These are phyloP conservation scores for Ustilago trichophora DNA, from an alignment of 1,284 basidiomycete species.

Conservation along the genomic window DNA sequence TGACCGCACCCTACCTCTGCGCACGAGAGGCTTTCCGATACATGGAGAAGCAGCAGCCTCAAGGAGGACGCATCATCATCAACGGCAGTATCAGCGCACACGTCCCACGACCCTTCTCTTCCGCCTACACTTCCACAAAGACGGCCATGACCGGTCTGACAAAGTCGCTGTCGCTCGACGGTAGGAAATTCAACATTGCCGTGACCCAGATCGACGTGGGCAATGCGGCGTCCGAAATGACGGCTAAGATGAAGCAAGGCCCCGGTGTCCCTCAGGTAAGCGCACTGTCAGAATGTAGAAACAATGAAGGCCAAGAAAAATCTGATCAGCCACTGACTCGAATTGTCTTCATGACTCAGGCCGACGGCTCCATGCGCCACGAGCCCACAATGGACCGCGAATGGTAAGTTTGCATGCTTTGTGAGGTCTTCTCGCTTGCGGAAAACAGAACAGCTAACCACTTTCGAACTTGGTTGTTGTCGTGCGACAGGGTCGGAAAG, in stretches of 20 bases:
- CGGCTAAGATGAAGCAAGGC: slow-evolving; percentile 42
- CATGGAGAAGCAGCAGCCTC: slow-evolving; percentile 47
- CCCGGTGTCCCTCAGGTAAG: slow-evolving; percentile 46
- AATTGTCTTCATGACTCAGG: slow-evolving; percentile 4
- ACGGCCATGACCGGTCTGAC: slow-evolving; percentile 52
- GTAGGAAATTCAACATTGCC: slow-evolving; percentile 48
- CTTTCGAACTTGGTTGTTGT: background rate
- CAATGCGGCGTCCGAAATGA: slow-evolving; percentile 57
- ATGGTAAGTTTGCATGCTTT: slow-evolving; percentile 22
- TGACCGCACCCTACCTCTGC: slow-evolving; percentile 54
- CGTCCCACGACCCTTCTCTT: slow-evolving; percentile 41
- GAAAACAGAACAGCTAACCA: too few relatives aligned
- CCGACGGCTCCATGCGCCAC: slow-evolving; percentile 45
- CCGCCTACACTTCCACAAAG: slow-evolving; percentile 54
- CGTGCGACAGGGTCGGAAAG: slow-evolving; percentile 32
- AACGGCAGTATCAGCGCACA: slow-evolving; percentile 56
- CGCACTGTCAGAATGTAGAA: background rate
- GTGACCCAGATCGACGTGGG: slow-evolving; percentile 57
- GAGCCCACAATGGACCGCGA: slow-evolving; percentile 53
- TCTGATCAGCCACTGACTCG: background rate
- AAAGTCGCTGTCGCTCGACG: slow-evolving; percentile 53
- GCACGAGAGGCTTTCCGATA: slow-evolving; percentile 54
- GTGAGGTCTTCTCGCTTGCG: too few relatives aligned
- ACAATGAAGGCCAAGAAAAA: too few relatives aligned
- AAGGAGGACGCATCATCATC: slow-evolving; percentile 56